Evolutionary conservation across 164 flowering plant genomes (phyloP).

Genomic region (Vitis riparia): DNA sequence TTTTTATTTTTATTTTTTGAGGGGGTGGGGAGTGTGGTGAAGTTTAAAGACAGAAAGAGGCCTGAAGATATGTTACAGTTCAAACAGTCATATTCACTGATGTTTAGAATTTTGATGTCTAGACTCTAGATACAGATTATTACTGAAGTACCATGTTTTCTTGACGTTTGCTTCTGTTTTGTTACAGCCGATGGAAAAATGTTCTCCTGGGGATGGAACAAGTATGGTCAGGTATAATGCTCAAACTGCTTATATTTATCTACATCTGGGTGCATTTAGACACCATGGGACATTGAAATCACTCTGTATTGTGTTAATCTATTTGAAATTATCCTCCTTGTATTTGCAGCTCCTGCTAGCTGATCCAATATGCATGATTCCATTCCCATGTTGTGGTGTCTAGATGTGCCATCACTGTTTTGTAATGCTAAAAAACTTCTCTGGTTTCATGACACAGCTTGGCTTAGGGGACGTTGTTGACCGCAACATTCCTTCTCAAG

Average conservation of each 20-base stretch:
- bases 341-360: no score
- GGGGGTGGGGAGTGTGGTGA: no score
- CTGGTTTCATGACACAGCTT: conserved; percentile 47
- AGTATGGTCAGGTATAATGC: conserved; percentile 86
- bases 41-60: no score
- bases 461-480: conserved; percentile 91
- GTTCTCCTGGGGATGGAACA: conserved; percentile 99
- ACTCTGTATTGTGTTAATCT: background rate
- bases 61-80: no score
- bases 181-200: conserved; percentile 67
- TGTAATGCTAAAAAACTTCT: background rate
- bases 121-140: no score
- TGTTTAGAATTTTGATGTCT: no score
- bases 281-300: background rate
- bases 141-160: no score
- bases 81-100: no score
- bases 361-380: background rate
- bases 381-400: background rate
- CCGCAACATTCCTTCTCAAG: conserved; percentile 78
- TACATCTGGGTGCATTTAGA: background rate
- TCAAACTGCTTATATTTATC: background rate
- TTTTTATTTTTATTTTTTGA: no score
- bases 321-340: no score
- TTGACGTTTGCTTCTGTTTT: conserved; percentile 12
- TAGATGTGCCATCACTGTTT: background rate